A percentile compares a stretch with the other conserved stretches of the same genome.
phyloP scores from a whole-genome alignment of 78 protist genomes.

The Cyanophora paradoxa region DNA sequence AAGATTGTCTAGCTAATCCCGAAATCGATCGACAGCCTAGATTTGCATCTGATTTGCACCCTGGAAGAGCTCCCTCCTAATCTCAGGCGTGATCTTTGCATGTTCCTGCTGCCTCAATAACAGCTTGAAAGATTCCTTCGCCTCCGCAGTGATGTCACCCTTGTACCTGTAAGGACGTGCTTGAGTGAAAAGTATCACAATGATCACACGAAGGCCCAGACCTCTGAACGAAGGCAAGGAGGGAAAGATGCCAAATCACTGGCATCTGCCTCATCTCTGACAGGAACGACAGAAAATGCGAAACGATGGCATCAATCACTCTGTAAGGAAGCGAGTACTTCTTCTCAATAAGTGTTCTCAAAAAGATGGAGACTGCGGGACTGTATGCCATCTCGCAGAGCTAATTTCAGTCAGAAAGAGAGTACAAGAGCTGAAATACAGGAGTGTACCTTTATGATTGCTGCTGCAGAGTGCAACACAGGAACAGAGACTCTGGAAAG shows the following conservation, averaged over 20 bases:
- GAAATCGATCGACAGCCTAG: too few species aligned
- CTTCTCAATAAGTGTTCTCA: constrained; percentile 76
- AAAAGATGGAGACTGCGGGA: constrained; percentile 54
- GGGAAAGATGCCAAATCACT: constrained; percentile 83
- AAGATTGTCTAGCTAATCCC: too few species aligned
- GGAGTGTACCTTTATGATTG: constrained; percentile 49
- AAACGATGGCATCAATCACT: constrained; percentile 67
- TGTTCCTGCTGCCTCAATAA: constrained; percentile 63
- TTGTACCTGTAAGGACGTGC: too few species aligned
- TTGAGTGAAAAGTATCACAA: not conserved
- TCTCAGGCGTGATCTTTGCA: constrained; percentile 60
- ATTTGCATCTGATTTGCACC: too few species aligned
- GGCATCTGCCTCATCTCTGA: constrained; percentile 49
- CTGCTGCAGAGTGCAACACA: constrained; percentile 64
- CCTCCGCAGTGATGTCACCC: constrained; percentile 63
- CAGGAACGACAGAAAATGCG: constrained; percentile 38
- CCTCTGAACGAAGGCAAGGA: constrained; percentile 71
- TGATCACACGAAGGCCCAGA: not conserved
- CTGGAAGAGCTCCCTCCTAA: constrained; percentile 71
- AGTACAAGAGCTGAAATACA: not conserved
- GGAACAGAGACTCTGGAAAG: constrained; percentile 65
- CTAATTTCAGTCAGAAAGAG: not conserved
- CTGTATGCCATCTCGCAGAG: constrained; percentile 13
- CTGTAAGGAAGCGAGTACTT: constrained; percentile 82
- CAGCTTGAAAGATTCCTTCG: constrained; percentile 45